Evolutionary conservation across 139 green algal species (phyloP), one percentile per base, ranked within the genome.

Genomic region (Micractinium conductrix): DNA sequence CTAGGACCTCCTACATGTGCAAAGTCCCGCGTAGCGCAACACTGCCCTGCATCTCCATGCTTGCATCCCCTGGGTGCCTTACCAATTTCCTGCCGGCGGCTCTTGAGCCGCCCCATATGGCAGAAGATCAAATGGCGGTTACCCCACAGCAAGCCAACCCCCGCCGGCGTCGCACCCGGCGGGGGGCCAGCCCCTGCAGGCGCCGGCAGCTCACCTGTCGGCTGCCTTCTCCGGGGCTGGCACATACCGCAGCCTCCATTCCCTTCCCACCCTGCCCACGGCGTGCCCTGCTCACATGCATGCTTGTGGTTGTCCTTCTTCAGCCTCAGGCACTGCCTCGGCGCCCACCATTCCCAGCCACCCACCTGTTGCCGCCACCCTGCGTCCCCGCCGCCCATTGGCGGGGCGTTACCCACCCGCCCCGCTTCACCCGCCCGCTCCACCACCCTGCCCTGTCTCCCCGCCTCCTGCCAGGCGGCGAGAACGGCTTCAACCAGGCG

Each of bases 401-500:
- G n/a, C n/a, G n/a, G n/a, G n/a, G n/a, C n/a, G n/a, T n/a, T n/a
- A n/a, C n/a, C n/a, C n/a, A n/a, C n/a, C n/a, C n/a, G n/a, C n/a
- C n/a, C n/a, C n/a, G n/a, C n/a, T n/a, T n/a, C n/a, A n/a, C n/a
- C n/a, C n/a, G n/a, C n/a, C n/a, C n/a, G n/a, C n/a, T 4, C 78
- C 44, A 30, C 4, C 4, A 17, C 74, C 28, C 26, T n/a, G 28
- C 35, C 28, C 28, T 19, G 24, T 22, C 5, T n/a, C 65, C 30
- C 44, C 45, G 17, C 17, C 14, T 19, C 53, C 24, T 43, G 35
- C 55, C 89, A 96, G 91, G 96, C 28, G 97, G 96, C 19, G 97
- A 99, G 86, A 99, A 99, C 89, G 97, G 97, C 26, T 99, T 99
- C 93, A 98, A 94, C 85, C 97, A 99, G 90, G 97, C 97, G 17